phyloP scores from a whole-genome alignment of 1,284 basidiomycete genomes.

The Gomphus bonarii region DNA sequence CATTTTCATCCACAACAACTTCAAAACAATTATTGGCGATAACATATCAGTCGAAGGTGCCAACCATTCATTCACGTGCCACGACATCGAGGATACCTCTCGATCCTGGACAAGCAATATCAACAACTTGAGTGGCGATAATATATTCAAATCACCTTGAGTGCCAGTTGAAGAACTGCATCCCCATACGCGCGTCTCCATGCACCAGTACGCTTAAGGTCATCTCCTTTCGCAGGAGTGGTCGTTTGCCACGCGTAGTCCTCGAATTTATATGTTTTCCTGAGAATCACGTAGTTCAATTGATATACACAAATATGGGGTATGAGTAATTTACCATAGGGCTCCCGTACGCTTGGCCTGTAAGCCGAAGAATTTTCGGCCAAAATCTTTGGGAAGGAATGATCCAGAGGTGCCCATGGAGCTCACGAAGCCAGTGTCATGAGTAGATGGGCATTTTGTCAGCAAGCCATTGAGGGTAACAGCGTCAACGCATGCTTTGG shows the following conservation, averaged over 20 bases:
- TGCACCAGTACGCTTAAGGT: constrained; percentile 10
- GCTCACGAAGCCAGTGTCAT: neutral
- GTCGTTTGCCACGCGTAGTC: neutral
- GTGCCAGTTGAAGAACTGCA: neutral
- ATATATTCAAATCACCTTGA: neutral
- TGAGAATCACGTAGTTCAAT: constrained; percentile 2
- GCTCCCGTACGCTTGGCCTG: neutral
- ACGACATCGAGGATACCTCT: constrained; percentile 1
- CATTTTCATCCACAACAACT: neutral
- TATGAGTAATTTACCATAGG: constrained; percentile 10
- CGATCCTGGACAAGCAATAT: constrained; percentile 2
- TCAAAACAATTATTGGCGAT: constrained; percentile 5
- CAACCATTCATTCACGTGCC: neutral
- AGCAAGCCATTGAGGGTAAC: constrained; percentile 14
- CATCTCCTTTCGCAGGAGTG: constrained; percentile 16
- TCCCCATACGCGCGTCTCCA: constrained; percentile 13
- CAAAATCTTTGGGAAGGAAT: constrained; percentile 12
- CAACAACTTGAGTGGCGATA: neutral
- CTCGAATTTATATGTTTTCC: neutral
- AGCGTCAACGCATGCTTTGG: constrained; percentile 13
- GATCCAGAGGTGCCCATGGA: neutral
- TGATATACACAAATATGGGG: neutral
- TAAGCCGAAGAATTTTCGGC: constrained; percentile 15
- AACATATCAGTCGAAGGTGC: constrained; percentile 12
- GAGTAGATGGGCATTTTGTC: neutral